These are phyloP conservation scores for Cladosporium sp. DNA, from an alignment of 2,329 filamentous ascomycete genomes.

Conservation along the genomic window DNA sequence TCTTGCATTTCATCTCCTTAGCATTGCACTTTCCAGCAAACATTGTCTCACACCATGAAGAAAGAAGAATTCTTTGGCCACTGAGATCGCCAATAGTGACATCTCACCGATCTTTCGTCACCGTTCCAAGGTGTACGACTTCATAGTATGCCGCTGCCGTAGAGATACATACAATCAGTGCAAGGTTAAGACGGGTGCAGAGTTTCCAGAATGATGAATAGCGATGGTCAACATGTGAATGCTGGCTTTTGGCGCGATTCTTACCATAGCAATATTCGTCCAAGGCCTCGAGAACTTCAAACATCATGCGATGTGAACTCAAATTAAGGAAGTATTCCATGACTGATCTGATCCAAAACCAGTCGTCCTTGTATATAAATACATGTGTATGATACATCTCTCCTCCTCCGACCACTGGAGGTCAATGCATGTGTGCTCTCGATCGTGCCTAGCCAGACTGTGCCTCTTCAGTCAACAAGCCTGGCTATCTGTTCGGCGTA, in stretches of 20 bases:
- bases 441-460: not conserved
- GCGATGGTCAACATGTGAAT: not conserved
- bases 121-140: too few relatives aligned
- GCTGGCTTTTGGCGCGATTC: not conserved
- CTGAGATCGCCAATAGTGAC: too few relatives aligned
- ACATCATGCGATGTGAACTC: not conserved
- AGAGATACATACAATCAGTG: too few relatives aligned
- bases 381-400: slow-evolving; percentile 11
- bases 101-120: too few relatives aligned
- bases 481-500: not conserved
- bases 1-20: not conserved
- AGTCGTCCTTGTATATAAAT: slow-evolving; percentile 1
- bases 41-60: too few relatives aligned
- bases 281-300: not conserved
- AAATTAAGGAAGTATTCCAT: not conserved
- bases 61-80: too few relatives aligned
- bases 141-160: too few relatives aligned
- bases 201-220: too few relatives aligned
- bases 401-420: not conserved
- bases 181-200: too few relatives aligned
- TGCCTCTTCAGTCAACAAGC: not conserved
- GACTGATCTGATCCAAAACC: not conserved
- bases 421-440: not conserved
- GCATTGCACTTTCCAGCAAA: too few relatives aligned
- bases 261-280: not conserved